phyloP scores from a whole-genome alignment of 768 basidiomycete species.

The Suillus weaverae region DNA sequence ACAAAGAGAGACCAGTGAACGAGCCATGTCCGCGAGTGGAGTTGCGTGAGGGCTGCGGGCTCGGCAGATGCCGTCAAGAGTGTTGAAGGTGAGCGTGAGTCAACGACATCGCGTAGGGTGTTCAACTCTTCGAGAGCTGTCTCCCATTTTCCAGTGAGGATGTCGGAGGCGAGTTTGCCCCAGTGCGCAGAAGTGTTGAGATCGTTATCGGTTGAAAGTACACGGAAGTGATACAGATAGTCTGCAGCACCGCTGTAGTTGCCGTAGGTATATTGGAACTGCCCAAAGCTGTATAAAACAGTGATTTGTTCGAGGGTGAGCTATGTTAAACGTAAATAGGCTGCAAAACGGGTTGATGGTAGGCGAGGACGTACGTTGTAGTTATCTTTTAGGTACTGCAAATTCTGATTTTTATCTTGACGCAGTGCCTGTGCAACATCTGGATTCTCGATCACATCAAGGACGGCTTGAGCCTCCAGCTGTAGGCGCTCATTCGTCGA shows the following conservation, averaged over 20 bases:
- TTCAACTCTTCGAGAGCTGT: conserved; percentile 94
- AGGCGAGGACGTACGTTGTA: conserved; percentile 64
- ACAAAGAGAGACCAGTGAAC: conserved; percentile 98
- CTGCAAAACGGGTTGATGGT: conserved; percentile 8
- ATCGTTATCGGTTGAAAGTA: conserved; percentile 90
- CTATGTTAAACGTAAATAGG: conserved; percentile 40
- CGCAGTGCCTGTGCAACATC: conserved; percentile 93
- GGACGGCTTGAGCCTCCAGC: conserved; percentile 87
- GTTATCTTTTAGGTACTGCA: conserved; percentile 91
- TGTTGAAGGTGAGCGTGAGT: conserved; percentile 65
- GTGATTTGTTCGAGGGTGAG: conserved; percentile 94
- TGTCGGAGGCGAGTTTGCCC: conserved; percentile 98
- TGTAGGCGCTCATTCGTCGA: conserved; percentile 82
- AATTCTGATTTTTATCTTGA: conserved; percentile 96
- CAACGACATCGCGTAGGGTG: conserved; percentile 90
- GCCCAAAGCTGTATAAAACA: conserved; percentile 95
- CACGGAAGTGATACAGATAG: conserved; percentile 98
- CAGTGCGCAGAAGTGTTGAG: conserved; percentile 96
- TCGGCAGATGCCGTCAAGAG: conserved; percentile 46
- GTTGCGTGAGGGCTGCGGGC: conserved; percentile 77
- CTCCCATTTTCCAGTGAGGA: conserved; percentile 93
- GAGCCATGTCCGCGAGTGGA: conserved; percentile 95
- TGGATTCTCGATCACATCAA: conserved; percentile 95
- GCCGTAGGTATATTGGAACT: conserved; percentile 98
- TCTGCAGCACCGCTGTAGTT: conserved; percentile 96